Evolutionary conservation across 441 rosid species (phyloP).

Genomic region (Rhodomyrtus psidioides): DNA sequence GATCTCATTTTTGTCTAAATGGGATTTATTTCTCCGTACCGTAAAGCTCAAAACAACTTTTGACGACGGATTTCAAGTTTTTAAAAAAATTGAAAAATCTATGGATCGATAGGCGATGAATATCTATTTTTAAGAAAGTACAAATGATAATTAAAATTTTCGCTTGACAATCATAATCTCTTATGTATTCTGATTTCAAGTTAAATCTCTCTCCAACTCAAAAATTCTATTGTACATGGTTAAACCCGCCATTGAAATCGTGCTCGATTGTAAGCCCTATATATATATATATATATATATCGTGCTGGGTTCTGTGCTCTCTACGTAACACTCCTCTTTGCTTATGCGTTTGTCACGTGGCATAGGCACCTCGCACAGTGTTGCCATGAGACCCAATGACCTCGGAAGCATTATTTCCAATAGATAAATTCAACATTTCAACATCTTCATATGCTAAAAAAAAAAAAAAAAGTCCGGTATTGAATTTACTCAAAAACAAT

Average conservation of each 20-base stretch:
- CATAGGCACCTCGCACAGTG: not conserved
- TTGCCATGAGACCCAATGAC: not conserved
- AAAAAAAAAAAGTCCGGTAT: not conserved
- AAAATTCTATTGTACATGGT: not conserved
- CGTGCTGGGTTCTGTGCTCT: not conserved
- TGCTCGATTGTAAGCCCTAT: no score
- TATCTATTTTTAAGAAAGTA: not conserved
- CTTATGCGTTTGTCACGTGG: accelerated
- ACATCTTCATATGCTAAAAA: not conserved
- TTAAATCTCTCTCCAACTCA: not conserved
- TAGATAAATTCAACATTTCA: not conserved
- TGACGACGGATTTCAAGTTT: not conserved
- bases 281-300: no score
- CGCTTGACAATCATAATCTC: not conserved
- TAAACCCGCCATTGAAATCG: not conserved
- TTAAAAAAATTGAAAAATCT: not conserved
- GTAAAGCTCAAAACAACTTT: not conserved
- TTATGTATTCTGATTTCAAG: not conserved
- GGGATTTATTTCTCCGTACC: not conserved
- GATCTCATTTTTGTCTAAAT: not conserved
- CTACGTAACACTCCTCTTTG: not conserved
- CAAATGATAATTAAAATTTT: not conserved
- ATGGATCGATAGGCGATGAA: not conserved
- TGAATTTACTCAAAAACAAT: not conserved
- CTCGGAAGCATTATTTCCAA: no score